Percentiles rank a stretch among this genome's conserved stretches.
These are phyloP conservation scores for Diaporthe vaccinii DNA, from an alignment of 2,329 filamentous ascomycete species.

Conservation along the genomic window DNA sequence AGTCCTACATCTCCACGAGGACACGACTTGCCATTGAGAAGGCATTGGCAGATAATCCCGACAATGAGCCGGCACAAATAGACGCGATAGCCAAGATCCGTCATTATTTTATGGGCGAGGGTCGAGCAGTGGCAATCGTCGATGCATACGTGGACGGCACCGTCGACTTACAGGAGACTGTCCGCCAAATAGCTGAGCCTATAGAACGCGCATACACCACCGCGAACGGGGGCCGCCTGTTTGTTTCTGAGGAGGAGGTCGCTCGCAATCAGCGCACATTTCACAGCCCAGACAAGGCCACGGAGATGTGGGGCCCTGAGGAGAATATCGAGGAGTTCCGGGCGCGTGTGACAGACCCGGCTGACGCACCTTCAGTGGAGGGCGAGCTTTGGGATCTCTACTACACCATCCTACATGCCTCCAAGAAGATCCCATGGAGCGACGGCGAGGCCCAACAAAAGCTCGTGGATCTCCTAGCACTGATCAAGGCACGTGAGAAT, in stretches of 20 bases:
- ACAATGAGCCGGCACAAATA: constrained; percentile 11
- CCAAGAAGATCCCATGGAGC: constrained; percentile 42
- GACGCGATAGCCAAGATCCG: constrained; percentile 25
- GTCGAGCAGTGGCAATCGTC: constrained; percentile 10
- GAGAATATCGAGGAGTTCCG: neutral
- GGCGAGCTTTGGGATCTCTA: constrained; percentile 43
- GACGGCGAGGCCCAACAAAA: constrained; percentile 34
- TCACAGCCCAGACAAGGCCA: constrained; percentile 2
- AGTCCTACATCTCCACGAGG: neutral
- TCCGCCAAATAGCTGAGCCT: constrained; percentile 21
- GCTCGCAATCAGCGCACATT: neutral
- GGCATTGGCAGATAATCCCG: neutral
- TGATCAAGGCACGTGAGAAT: constrained; percentile 41
- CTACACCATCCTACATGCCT: constrained; percentile 43
- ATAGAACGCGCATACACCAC: constrained; percentile 33
- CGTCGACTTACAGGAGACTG: neutral
- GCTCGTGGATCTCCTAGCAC: constrained; percentile 39
- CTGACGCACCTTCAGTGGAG: constrained; percentile 26
- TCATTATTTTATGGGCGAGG: constrained; percentile 8
- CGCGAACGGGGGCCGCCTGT: constrained; percentile 29
- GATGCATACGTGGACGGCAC: constrained; percentile 8
- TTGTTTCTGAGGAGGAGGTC: constrained; percentile 4
- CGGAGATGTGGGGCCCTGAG: constrained; percentile 29
- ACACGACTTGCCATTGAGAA: constrained; percentile 2
- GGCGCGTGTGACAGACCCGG: neutral